A percentile compares a stretch with the other conserved stretches of the same genome.
phyloP scores from a whole-genome alignment of 2,329 filamentous ascomycete species.

The Fusarium chaquense region DNA sequence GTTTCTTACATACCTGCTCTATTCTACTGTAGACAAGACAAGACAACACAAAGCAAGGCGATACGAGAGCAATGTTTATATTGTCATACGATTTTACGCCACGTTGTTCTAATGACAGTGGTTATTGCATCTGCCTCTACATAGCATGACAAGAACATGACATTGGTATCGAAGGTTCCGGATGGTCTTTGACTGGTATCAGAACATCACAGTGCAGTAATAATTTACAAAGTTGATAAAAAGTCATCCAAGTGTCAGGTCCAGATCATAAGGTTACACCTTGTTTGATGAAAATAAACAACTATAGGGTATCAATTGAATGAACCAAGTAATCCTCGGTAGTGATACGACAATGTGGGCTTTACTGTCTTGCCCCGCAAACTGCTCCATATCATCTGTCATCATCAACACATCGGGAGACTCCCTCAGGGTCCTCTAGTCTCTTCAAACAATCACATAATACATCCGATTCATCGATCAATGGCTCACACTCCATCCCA shows the following conservation, averaged over 20 bases:
- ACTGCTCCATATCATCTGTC: not conserved
- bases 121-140: not conserved
- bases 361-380: conserved; percentile 9
- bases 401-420: conserved; percentile 18
- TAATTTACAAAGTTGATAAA: not conserved
- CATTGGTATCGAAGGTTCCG: too few relatives aligned
- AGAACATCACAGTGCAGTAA: too few relatives aligned
- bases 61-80: not conserved
- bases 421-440: not conserved
- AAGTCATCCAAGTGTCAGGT: not conserved
- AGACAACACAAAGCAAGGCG: not conserved
- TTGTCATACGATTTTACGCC: not conserved
- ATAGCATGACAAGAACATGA: not conserved
- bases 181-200: too few relatives aligned
- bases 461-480: conserved; percentile 15
- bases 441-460: conserved; percentile 19
- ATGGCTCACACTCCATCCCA: conserved; percentile 35
- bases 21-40: not conserved
- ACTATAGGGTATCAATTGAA: not conserved
- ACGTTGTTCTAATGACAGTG: not conserved
- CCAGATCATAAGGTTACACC: not conserved
- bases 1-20: not conserved
- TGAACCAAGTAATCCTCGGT: not conserved
- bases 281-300: not conserved
- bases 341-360: conserved; percentile 13